Percentiles rank a stretch among this genome's conserved stretches.
These are phyloP conservation scores for Kwoniella dejecticola DNA, from an alignment of 768 basidiomycete species.

Conservation along the genomic window DNA sequence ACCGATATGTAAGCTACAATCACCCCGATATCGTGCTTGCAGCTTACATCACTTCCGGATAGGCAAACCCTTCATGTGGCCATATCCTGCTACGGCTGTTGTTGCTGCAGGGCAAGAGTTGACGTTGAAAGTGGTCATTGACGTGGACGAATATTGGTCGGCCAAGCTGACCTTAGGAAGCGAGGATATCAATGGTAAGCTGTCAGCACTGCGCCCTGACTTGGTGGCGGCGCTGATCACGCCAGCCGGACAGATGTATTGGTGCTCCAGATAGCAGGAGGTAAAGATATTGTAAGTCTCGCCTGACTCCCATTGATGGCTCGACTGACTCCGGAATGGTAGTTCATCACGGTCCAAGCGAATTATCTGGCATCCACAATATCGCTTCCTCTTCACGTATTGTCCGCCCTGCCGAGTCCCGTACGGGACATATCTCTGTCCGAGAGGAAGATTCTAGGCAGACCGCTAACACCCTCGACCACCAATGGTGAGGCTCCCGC, in stretches of 20 bases:
- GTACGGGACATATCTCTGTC: slow-evolving; percentile 21
- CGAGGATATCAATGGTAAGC: slow-evolving; percentile 42
- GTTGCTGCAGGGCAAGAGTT: slow-evolving; percentile 29
- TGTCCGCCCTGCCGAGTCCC: slow-evolving; percentile 22
- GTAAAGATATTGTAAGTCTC: slow-evolving; percentile 42
- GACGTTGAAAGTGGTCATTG: slow-evolving; percentile 28
- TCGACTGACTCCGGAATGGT: neutral
- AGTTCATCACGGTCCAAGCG: slow-evolving; percentile 45
- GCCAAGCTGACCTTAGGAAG: slow-evolving; percentile 30
- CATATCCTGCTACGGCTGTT: slow-evolving; percentile 30
- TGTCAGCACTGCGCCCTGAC: neutral
- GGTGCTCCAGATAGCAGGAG: slow-evolving; percentile 36
- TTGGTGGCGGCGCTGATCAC: neutral
- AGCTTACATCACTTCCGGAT: neutral
- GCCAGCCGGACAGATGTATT: slow-evolving; percentile 32
- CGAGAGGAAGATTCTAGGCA: slow-evolving; percentile 27
- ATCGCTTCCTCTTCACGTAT: slow-evolving; percentile 28
- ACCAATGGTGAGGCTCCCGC: slow-evolving; percentile 11
- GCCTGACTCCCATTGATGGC: no score
- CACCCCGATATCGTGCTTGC: neutral
- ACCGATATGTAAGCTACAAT: slow-evolving; percentile 32
- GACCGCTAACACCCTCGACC: slow-evolving; percentile 9
- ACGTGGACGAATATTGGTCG: slow-evolving; percentile 29
- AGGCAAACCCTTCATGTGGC: slow-evolving; percentile 44
- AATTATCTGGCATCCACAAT: slow-evolving; percentile 32